A percentile compares a stretch with the other conserved stretches of the same genome.
Evolutionary conservation across 805 yeast genomes (phyloP).

Genomic region (Teunomyces panamensis): DNA sequence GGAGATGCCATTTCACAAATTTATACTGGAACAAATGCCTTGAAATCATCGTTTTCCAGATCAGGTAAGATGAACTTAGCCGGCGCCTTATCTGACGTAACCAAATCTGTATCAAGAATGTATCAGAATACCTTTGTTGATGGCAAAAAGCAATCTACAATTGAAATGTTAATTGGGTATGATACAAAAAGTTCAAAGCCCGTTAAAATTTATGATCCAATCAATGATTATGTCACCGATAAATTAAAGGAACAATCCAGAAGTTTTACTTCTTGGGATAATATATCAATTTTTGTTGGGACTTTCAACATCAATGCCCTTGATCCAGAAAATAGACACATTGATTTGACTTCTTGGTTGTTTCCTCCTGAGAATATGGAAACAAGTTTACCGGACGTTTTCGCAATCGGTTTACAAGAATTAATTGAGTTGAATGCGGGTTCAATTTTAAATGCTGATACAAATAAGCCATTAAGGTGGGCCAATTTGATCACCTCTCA

Average conservation of each 20-base stretch:
- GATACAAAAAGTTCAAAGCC: conserved; percentile 61
- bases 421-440: conserved; percentile 91
- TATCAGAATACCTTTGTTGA: conserved; percentile 96
- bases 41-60: conserved; percentile 90
- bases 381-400: conserved; percentile 63
- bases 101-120: conserved; percentile 91
- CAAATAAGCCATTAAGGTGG: conserved; percentile 78
- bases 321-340: conserved; percentile 36
- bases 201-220: conserved; percentile 83
- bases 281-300: conserved; percentile 70
- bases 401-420: conserved; percentile 91
- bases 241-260: conserved; percentile 49
- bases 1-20: conserved; percentile 66
- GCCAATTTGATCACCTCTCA: conserved; percentile 62
- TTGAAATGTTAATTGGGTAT: conserved; percentile 82
- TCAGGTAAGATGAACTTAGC: conserved; percentile 96
- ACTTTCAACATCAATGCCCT: conserved; percentile 87
- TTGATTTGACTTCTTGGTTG: conserved; percentile 73
- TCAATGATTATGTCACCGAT: conserved; percentile 75
- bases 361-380: conserved; percentile 59
- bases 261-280: conserved; percentile 58
- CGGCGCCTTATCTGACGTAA: conserved; percentile 95
- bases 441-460: conserved; percentile 81
- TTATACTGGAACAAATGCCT: conserved; percentile 70
- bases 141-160: conserved; percentile 83